Evolutionary conservation across 2,329 filamentous ascomycete genomes (phyloP).

Genomic region (Capronia americana): DNA sequence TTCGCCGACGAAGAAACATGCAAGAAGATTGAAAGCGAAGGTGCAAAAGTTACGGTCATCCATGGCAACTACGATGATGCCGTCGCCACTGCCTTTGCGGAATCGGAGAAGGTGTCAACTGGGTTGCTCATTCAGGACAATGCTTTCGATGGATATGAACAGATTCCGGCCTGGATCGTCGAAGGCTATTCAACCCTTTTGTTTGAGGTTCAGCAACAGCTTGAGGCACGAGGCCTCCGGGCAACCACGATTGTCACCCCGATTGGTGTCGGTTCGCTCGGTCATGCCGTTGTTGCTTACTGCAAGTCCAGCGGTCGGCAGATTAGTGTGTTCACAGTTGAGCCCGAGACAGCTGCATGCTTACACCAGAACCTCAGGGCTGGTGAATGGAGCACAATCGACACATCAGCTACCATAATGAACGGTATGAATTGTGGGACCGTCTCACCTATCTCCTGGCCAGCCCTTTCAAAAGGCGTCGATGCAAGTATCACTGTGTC

Average conservation of each 20-base stretch:
- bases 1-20: constrained; percentile 62
- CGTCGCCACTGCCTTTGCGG: constrained; percentile 57
- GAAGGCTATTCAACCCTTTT: constrained; percentile 80
- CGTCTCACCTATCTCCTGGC: constrained; percentile 70
- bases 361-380: constrained; percentile 56
- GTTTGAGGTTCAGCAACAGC: constrained; percentile 69
- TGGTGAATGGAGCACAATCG: constrained; percentile 57
- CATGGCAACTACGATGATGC: constrained; percentile 68
- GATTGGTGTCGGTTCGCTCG: constrained; percentile 75
- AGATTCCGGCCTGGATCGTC: constrained; percentile 75
- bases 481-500: constrained; percentile 67
- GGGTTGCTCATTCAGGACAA: constrained; percentile 69
- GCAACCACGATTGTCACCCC: constrained; percentile 66
- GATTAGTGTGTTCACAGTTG: constrained; percentile 67
- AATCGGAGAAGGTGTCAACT: constrained; percentile 46
- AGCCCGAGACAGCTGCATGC: constrained; percentile 69
- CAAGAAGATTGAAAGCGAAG: constrained; percentile 65
- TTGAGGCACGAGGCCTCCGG: constrained; percentile 49
- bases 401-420: constrained; percentile 72
- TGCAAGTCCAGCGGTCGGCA: constrained; percentile 59
- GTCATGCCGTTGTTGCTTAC: constrained; percentile 70
- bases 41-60: constrained; percentile 62
- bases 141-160: constrained; percentile 69
- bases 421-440: constrained; percentile 75
- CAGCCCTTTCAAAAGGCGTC: constrained; percentile 62